Conservation (phyloP, 176 grass and related monocot genomes). For the Triticum timopheevii region DNA sequence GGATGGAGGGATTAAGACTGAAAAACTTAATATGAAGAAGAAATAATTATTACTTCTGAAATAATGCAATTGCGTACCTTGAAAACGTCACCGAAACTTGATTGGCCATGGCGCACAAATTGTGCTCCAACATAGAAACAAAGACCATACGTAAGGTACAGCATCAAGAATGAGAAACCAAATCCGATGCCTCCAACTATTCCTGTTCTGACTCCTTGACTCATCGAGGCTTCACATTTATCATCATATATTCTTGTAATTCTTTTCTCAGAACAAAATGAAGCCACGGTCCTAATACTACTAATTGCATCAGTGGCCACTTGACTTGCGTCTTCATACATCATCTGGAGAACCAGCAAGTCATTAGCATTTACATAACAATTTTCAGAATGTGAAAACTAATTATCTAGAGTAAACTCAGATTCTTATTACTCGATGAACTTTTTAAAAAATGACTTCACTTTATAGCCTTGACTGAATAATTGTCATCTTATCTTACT, state of each 20-base stretch:
- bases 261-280: constrained; percentile 66
- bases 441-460: neutral
- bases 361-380: neutral
- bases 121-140: constrained; percentile 78
- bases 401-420: neutral
- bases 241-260: constrained; percentile 53
- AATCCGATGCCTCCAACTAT: constrained; percentile 67
- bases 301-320: constrained; percentile 76
- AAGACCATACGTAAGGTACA: constrained; percentile 67
- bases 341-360: constrained; percentile 37
- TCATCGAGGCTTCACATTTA: constrained; percentile 72
- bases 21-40: neutral
- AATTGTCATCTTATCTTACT: neutral
- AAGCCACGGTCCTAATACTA: constrained; percentile 79
- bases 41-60: neutral
- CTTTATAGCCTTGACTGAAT: neutral
- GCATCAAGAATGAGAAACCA: constrained; percentile 69
- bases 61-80: constrained; percentile 45
- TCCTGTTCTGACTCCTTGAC: constrained; percentile 62
- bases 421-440: neutral
- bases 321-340: constrained; percentile 88
- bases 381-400: neutral
- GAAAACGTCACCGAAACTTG: constrained; percentile 59
- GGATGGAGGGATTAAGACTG: neutral
- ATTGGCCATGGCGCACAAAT: constrained; percentile 46